A percentile compares a stretch with the other conserved stretches of the same genome.
Conservation (phyloP, 805 yeast genomes). For the Wickerhamiella parazyma region DNA sequence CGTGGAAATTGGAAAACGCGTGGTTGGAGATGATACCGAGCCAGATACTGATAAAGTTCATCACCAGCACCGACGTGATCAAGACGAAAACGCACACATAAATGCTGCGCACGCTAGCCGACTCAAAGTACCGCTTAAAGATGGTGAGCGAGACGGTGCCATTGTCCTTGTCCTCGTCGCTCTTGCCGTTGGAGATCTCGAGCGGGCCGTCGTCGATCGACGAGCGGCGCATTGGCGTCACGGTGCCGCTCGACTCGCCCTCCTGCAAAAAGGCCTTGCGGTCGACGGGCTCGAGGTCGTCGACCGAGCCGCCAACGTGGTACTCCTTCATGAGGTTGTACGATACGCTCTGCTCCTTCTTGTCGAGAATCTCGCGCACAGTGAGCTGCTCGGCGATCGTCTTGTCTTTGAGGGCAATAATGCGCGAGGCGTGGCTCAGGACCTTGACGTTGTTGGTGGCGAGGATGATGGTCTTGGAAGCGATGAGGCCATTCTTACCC, state of each 20-base stretch:
- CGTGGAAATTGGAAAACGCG: slow-evolving; percentile 12
- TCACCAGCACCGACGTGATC: slow-evolving; percentile 22
- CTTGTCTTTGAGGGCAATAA: slow-evolving; percentile 46
- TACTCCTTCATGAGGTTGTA: slow-evolving; percentile 26
- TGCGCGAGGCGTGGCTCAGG: slow-evolving; percentile 53
- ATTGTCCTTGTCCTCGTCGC: slow-evolving; percentile 21
- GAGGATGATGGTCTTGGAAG: slow-evolving; percentile 54
- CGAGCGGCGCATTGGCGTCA: slow-evolving; percentile 9
- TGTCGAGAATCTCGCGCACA: slow-evolving; percentile 36
- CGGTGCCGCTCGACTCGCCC: slow-evolving; percentile 25
- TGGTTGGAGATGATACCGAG: slow-evolving; percentile 19
- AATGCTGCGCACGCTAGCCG: slow-evolving; percentile 28
- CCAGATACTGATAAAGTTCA: slow-evolving; percentile 15
- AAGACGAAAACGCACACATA: slow-evolving; percentile 26
- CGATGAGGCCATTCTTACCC: slow-evolving; percentile 62
- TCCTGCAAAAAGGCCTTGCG: slow-evolving; percentile 55
- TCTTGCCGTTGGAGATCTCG: slow-evolving; percentile 18
- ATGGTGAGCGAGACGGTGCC: slow-evolving; percentile 15
- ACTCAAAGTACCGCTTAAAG: slow-evolving; percentile 18
- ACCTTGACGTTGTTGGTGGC: slow-evolving; percentile 76
- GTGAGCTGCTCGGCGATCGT: slow-evolving; percentile 41
- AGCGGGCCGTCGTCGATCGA: slow-evolving; percentile 8
- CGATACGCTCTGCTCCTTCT: slow-evolving; percentile 14
- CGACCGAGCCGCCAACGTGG: slow-evolving; percentile 67
- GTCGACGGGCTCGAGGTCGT: slow-evolving; percentile 58